A percentile compares a stretch with the other conserved stretches of the same genome.
These are phyloP conservation scores for Malassezia equina DNA, from an alignment of 1,284 basidiomycete species.

Conservation along the genomic window DNA sequence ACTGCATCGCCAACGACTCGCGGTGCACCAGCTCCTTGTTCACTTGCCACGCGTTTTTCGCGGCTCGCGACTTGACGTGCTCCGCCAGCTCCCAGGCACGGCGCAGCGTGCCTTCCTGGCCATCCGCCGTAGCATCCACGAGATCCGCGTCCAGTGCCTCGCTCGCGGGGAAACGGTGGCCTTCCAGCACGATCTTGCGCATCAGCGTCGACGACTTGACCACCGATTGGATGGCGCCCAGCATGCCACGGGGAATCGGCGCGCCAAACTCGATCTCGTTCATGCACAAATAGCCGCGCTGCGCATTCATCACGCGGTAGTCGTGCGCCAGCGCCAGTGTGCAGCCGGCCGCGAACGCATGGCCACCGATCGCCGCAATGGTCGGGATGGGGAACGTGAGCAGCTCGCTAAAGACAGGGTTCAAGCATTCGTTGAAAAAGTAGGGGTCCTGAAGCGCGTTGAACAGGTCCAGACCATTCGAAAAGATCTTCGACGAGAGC, in stretches of 20 bases:
- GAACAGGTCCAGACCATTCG: constrained; percentile 62
- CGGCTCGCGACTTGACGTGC: constrained; percentile 47
- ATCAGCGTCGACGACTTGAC: constrained; percentile 57
- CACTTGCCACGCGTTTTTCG: constrained; percentile 51
- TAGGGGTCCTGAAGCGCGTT: constrained; percentile 57
- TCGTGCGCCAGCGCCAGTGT: constrained; percentile 73
- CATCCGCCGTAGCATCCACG: constrained; percentile 60
- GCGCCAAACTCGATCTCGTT: constrained; percentile 57
- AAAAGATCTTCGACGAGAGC: constrained; percentile 31
- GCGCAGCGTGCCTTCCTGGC: constrained; percentile 56
- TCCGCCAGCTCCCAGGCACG: constrained; percentile 49
- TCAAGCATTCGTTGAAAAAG: constrained; percentile 54
- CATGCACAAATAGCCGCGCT: constrained; percentile 63
- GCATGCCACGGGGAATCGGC: constrained; percentile 40
- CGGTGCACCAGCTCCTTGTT: constrained; percentile 50
- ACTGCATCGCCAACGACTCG: constrained; percentile 15
- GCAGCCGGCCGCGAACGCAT: constrained; percentile 77
- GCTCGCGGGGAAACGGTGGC: constrained; percentile 65
- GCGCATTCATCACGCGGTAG: constrained; percentile 78
- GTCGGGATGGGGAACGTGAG: constrained; percentile 54
- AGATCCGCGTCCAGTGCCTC: constrained; percentile 63
- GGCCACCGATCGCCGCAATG: constrained; percentile 80
- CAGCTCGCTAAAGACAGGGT: constrained; percentile 52
- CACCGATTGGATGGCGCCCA: constrained; percentile 60
- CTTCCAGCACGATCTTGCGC: constrained; percentile 70